Base-by-base conservation (phyloP, 257 asterid genomes). In the Salvia splendens region DNA sequence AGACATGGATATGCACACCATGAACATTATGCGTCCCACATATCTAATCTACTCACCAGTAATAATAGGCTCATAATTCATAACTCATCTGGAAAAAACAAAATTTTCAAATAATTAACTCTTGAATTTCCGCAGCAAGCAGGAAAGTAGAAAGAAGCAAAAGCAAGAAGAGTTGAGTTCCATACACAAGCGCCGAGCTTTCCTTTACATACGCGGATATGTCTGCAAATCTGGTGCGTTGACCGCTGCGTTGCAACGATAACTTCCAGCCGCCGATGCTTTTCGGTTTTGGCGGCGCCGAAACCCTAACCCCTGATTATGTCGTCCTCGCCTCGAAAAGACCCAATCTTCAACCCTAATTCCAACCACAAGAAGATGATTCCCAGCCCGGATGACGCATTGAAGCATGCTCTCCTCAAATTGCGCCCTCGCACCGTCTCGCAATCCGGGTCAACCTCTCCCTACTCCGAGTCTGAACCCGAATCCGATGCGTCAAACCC, bases 391-490 rank as follows among this genome's bases (percentile, higher is more conserved):
- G 82, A 78, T 62, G 86, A 83, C 79, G 80, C 90, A 16, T 73
- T 89, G 64, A 87, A 81, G 75, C 80, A 84, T 68, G 82, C 79
- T 0, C 74, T 87, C 56, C 86, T 79, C 68, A 87, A 82, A 73
- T 72, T 92, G 89, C 93, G 87, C 4, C 86, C 75, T 17, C 92
- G 75, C 32, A 83, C 91, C 17, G 62, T 84, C 68, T 82, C 97
- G 15, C 80, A 65, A 41, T 87, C 98, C 17, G 88, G 78, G 61
- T 84, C 91, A 14, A 78, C 87, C 45, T 83, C 96, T 0, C 83
- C 97, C 10, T 85, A 83, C 20, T 87, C 95, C 10, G 96, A 73
- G 33, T 78, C 96, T 20, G 96, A 88, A 54, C 81, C 89, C 16
- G 97, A 93, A 14, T 67, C 82, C 7, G 95, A 89, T 4, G 63